These are phyloP conservation scores for Talaromyces adpressus DNA, from an alignment of 495 filamentous ascomycete genomes.

Conservation along the genomic window DNA sequence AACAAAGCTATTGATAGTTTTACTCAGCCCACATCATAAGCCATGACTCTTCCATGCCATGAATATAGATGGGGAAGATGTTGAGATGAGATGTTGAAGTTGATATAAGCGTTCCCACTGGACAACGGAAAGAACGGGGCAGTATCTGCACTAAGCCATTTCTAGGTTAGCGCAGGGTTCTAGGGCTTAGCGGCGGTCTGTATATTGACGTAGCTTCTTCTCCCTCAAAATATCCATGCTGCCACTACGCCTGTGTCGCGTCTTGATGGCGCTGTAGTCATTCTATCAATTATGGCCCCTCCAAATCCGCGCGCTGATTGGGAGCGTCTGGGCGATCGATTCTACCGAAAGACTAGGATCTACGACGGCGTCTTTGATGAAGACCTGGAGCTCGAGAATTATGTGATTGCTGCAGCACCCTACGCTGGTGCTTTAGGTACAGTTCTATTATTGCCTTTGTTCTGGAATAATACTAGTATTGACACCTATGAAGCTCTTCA, in stretches of 20 bases:
- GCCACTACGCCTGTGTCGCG: neutral
- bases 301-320: slow-evolving; percentile 77
- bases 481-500: too few species aligned
- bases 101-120: slow-evolving; percentile 4
- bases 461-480: too few species aligned
- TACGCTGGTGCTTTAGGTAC: slow-evolving; percentile 89
- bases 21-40: neutral
- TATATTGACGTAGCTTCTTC: slow-evolving; percentile 2
- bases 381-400: slow-evolving; percentile 91
- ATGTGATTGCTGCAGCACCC: slow-evolving; percentile 86
- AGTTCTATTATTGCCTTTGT: slow-evolving; percentile 14
- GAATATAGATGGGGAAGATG: neutral
- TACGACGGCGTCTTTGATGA: slow-evolving; percentile 90
- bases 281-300: slow-evolving; percentile 24
- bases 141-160: neutral
- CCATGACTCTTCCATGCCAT: neutral
- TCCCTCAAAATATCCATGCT: neutral
- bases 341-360: slow-evolving; percentile 87
- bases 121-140: neutral
- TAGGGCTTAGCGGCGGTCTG: slow-evolving; percentile 4
- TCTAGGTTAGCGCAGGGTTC: neutral
- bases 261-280: slow-evolving; percentile 1
- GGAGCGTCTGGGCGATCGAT: slow-evolving; percentile 85
- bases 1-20: neutral
- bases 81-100: neutral